These are phyloP conservation scores for Taxillus chinensis DNA, from an alignment of 164 flowering plant genomes.

Conservation along the genomic window DNA sequence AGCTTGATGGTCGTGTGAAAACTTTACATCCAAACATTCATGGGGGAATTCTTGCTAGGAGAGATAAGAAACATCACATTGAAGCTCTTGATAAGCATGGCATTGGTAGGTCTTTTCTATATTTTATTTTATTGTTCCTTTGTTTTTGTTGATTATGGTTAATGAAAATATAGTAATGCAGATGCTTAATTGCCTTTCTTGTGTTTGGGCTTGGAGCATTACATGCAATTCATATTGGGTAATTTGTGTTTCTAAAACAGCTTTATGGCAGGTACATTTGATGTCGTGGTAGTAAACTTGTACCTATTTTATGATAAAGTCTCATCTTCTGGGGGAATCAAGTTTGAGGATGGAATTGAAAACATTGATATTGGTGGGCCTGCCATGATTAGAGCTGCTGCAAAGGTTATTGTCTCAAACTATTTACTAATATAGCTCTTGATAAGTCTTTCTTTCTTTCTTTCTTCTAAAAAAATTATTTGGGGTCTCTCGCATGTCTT, in stretches of 20 bases:
- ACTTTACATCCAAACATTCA: constrained; percentile 88
- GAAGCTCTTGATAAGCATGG: constrained; percentile 83
- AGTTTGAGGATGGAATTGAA: constrained; percentile 91
- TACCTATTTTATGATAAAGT: constrained; percentile 91
- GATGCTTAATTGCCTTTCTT: too few relatives aligned
- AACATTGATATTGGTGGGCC: constrained; percentile 99
- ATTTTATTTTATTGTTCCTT: not conserved
- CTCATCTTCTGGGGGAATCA: constrained; percentile 48
- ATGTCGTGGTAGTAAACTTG: constrained; percentile 91
- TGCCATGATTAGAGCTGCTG: constrained; percentile 99
- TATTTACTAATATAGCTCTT: not conserved
- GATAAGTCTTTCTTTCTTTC: not conserved
- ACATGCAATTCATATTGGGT: too few relatives aligned
- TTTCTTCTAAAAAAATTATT: too few relatives aligned
- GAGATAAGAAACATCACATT: constrained; percentile 79
- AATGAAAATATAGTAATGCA: too few relatives aligned
- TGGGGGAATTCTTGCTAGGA: constrained; percentile 97
- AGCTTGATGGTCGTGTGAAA: constrained; percentile 99
- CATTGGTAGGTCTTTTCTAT: constrained; percentile 50
- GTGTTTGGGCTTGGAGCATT: too few relatives aligned
- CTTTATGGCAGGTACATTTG: constrained; percentile 64
- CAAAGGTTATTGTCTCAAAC: constrained; percentile 48
- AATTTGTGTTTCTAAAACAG: not conserved
- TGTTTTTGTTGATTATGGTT: too few relatives aligned
- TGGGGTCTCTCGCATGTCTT: too few relatives aligned